Conservation (phyloP, 2,329 filamentous ascomycete genomes). For the Fusarium sp. region DNA sequence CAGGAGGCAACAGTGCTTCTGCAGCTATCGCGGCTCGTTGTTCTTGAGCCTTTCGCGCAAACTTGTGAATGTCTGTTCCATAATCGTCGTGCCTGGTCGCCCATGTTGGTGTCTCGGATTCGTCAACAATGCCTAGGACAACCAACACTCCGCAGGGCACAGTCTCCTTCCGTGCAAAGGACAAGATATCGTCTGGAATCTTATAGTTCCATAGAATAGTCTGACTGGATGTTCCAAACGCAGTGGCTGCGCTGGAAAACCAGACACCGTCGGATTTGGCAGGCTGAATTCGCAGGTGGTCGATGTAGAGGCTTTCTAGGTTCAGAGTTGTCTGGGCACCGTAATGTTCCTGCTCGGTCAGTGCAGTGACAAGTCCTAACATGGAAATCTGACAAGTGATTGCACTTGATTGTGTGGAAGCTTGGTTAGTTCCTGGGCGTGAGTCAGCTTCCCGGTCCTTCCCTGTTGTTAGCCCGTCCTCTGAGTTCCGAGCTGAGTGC, state of each 20-base stretch:
- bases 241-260: constrained; percentile 67
- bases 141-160: constrained; percentile 69
- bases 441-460: constrained; percentile 35
- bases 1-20: constrained; percentile 55
- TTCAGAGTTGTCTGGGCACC: constrained; percentile 29
- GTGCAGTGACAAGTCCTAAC: constrained; percentile 57
- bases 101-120: constrained; percentile 65
- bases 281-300: constrained; percentile 54
- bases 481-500: not conserved
- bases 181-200: constrained; percentile 62
- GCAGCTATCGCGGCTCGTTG: constrained; percentile 52
- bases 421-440: constrained; percentile 42
- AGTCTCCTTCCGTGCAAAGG: constrained; percentile 60
- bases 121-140: constrained; percentile 60
- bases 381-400: constrained; percentile 61
- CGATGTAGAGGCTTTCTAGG: constrained; percentile 55
- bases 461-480: not conserved
- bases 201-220: constrained; percentile 70
- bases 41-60: constrained; percentile 52
- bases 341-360: constrained; percentile 50
- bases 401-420: constrained; percentile 39
- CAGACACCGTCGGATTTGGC: constrained; percentile 56
- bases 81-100: constrained; percentile 53
- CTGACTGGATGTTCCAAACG: constrained; percentile 61
- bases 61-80: constrained; percentile 44